A percentile compares a stretch with the other conserved stretches of the same genome.
Conservation (phyloP, 2,329 filamentous ascomycete genomes). For the Chaetomium globosum region DNA sequence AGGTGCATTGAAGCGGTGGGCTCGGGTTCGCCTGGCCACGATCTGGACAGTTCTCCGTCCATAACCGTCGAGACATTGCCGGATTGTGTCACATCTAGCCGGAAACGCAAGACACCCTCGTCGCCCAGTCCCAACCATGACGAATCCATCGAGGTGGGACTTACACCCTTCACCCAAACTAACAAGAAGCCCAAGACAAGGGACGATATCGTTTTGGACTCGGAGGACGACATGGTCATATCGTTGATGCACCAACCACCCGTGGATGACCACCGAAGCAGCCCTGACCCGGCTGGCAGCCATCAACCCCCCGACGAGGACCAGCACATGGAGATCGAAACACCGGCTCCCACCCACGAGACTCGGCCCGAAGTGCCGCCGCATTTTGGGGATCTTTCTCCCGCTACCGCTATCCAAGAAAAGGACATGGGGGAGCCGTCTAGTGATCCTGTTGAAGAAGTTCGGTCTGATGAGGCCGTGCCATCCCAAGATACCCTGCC, state of each 20-base stretch:
- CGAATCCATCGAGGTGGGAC: background rate
- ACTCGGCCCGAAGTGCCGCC: constrained; percentile 11
- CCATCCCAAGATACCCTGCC: constrained; percentile 5
- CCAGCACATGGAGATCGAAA: constrained; percentile 27
- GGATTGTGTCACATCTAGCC: constrained; percentile 16
- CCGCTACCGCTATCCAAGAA: background rate
- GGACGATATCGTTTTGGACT: constrained; percentile 54
- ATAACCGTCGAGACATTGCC: background rate
- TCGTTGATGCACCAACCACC: constrained; percentile 41
- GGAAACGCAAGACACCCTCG: constrained; percentile 32
- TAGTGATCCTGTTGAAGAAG: constrained; percentile 3
- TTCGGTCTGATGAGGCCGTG: constrained; percentile 2
- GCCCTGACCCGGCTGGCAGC: background rate
- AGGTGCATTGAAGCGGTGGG: background rate
- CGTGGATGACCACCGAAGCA: background rate
- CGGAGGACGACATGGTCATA: constrained; percentile 58
- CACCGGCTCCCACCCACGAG: constrained; percentile 5
- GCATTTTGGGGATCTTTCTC: background rate
- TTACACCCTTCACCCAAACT: background rate
- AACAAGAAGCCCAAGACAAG: constrained; percentile 33
- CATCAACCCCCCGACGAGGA: constrained; percentile 7
- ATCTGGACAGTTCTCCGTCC: background rate
- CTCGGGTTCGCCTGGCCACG: background rate
- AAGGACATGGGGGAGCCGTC: background rate
- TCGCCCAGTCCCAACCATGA: constrained; percentile 19